Conservation (phyloP, 2,329 filamentous ascomycete species). For the Trichoderma sp. region DNA sequence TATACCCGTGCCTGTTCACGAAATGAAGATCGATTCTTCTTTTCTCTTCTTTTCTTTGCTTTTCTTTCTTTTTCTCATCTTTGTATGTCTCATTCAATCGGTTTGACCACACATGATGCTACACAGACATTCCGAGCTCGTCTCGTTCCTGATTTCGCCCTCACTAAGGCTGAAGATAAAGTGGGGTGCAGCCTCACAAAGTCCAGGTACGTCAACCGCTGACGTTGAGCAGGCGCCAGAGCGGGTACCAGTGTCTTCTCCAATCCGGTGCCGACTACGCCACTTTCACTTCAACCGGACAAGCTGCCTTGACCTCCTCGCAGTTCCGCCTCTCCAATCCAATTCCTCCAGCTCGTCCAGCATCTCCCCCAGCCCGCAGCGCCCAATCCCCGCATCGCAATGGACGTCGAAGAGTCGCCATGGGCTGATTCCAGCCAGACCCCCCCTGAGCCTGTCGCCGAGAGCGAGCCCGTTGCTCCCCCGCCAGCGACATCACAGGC, state of each 20-base stretch:
- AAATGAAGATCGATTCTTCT: neutral
- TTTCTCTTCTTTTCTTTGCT: too few species aligned
- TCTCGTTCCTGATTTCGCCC: neutral
- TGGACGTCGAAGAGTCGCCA: slow-evolving; percentile 53
- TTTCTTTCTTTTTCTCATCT: too few species aligned
- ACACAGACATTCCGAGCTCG: too few species aligned
- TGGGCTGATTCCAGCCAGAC: slow-evolving; percentile 48
- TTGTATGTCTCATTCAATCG: too few species aligned
- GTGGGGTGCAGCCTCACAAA: slow-evolving; percentile 10
- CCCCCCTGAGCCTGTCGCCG: slow-evolving; percentile 29
- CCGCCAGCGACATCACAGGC: slow-evolving; percentile 32
- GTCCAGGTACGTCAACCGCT: slow-evolving; percentile 17
- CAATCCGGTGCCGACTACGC: neutral
- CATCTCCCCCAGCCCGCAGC: neutral
- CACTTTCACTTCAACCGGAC: neutral
- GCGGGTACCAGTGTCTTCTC: slow-evolving; percentile 5
- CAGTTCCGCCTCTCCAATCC: neutral
- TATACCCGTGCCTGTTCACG: neutral
- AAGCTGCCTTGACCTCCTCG: neutral
- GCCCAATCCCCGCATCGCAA: slow-evolving; percentile 26
- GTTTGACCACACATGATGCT: too few species aligned
- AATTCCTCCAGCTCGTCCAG: neutral
- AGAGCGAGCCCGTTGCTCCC: slow-evolving; percentile 31
- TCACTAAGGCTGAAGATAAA: neutral
- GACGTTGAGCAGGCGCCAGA: slow-evolving; percentile 14